A percentile compares a stretch with the other conserved stretches of the same genome.
These are phyloP conservation scores for Opeltia flavorubescens DNA, from an alignment of 495 filamentous ascomycete genomes.

Conservation along the genomic window DNA sequence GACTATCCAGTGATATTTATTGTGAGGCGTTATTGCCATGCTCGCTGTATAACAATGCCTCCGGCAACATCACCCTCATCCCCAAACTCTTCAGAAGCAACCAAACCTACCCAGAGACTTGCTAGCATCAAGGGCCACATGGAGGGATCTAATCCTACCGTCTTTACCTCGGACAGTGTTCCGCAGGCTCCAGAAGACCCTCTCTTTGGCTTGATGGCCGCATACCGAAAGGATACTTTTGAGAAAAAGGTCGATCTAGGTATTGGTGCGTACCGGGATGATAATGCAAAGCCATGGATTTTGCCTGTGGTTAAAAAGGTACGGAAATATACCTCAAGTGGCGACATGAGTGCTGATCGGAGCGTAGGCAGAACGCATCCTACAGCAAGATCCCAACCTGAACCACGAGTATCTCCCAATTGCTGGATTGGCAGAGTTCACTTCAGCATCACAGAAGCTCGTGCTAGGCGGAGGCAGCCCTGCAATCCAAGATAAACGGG, in stretches of 20 bases:
- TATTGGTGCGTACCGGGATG: constrained; percentile 89
- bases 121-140: constrained; percentile 36
- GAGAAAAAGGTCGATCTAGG: constrained; percentile 89
- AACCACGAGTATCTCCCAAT: constrained; percentile 99
- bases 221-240: constrained; percentile 70
- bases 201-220: constrained; percentile 84
- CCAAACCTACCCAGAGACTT: constrained; percentile 6
- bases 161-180: constrained; percentile 65
- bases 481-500: constrained; percentile 71
- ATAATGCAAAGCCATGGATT: constrained; percentile 97
- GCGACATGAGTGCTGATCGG: background rate
- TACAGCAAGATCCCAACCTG: constrained; percentile 72
- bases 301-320: constrained; percentile 95
- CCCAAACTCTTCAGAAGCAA: background rate
- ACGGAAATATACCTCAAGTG: constrained; percentile 7
- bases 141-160: constrained; percentile 35
- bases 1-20: too few species aligned
- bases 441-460: constrained; percentile 74
- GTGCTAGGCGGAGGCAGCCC: constrained; percentile 70
- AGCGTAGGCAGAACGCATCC: constrained; percentile 68
- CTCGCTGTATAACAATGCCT: too few species aligned
- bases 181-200: constrained; percentile 90
- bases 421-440: constrained; percentile 72
- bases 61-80: background rate
- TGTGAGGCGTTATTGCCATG: too few species aligned